Base-by-base conservation (phyloP, 192 early-diverging fungal species). In the Thoreauomyces humboldtii region DNA sequence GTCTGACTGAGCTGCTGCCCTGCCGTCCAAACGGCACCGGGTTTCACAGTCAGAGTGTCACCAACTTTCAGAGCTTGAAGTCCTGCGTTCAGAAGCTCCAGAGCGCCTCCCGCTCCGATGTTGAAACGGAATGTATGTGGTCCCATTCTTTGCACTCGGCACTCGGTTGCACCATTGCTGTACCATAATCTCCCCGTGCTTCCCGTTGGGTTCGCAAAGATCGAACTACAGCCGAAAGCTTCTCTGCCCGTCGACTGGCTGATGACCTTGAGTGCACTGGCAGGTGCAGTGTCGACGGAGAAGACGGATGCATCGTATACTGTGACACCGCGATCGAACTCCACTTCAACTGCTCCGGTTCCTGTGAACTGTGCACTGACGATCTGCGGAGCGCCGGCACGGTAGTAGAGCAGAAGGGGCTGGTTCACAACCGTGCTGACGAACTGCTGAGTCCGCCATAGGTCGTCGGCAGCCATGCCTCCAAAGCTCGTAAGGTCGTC, bases 401-500 rank as follows among this genome's bases (percentile, higher is more conserved):
- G 55, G 19, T 57, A 57, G 34, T 35, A 57, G 17, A 57, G 55
- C 29, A 57, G 25, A 2, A 57, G 55, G 15, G 55, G 55, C 35
- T 57, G 55, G 34, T 57, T 57, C 19, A 57, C 27, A 57, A 57
- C 55, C 4, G 35, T 57, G 35, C 34, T 37, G 55, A 57, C 27
- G 32, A 12, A 57, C 17, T 57, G 34, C n/a, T 32, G 22, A 27
- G 55, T 32, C 19, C 55, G 55, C 19, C 27, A 7, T 12, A 57
- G 55, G 35, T 57, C 17, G 25, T 17, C 11, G 32, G 31, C 15
- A 3, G 34, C 9, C 29, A 45, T 15, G 2, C 59, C 59, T 14
- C 59, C 59, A 12, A n/a, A 43, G 11, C 42, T 27, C 9, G 59
- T 28, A 27, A 61, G 29, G 32, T 61, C 59, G 9, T 45, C 11